Conservation (phyloP, 495 filamentous ascomycete species). For the Darksidea phi region DNA sequence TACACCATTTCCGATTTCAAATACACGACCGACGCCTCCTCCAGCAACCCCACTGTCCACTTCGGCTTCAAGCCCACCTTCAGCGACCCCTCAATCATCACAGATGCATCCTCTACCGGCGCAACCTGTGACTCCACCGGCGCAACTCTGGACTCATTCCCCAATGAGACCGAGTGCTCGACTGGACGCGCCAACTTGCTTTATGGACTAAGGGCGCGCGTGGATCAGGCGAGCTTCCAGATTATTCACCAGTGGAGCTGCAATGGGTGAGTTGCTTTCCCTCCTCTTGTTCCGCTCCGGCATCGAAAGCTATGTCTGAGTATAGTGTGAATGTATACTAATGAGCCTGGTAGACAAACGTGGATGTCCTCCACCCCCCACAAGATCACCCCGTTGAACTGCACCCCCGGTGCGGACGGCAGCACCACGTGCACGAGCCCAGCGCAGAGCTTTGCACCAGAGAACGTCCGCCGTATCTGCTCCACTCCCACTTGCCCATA, state of each 20-base stretch:
- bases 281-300: not conserved
- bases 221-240: conserved; percentile 7
- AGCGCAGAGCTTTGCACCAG: not conserved
- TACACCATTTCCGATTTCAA: conserved; percentile 18
- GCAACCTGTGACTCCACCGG: not conserved
- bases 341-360: not conserved
- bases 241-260: conserved; percentile 9
- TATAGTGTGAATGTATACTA: not conserved
- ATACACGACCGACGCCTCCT: not conserved
- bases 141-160: not conserved
- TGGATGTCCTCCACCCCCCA: conserved; percentile 14
- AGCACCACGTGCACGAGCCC: not conserved
- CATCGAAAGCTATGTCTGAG: not conserved
- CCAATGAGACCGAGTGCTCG: conserved; percentile 4
- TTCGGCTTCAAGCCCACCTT: conserved; percentile 15
- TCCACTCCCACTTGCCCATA: not conserved
- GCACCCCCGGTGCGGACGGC: conserved; percentile 1
- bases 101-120: not conserved
- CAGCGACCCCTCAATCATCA: conserved; percentile 14
- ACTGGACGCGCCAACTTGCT: conserved; percentile 7
- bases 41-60: not conserved
- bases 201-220: not conserved
- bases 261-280: conserved; percentile 13
- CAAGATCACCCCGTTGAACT: conserved; percentile 3
- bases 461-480: conserved; percentile 11